phyloP scores from a whole-genome alignment of 192 early-diverging fungal genomes.

The Dimargaris cristalligena region DNA sequence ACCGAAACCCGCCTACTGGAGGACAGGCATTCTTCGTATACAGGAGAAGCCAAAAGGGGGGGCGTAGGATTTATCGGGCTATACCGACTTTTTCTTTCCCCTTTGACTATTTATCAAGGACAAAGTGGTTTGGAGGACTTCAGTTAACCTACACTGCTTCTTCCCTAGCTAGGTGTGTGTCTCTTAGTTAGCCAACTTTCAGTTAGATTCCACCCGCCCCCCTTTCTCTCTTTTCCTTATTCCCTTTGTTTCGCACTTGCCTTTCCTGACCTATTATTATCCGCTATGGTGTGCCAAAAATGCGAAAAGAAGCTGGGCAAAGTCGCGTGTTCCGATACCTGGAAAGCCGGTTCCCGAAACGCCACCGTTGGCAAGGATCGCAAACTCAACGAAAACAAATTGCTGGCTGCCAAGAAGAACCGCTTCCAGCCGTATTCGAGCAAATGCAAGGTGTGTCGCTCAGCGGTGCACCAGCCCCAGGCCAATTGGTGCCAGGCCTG shows the following conservation, averaged over 20 bases:
- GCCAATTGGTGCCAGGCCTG: constrained; percentile 46
- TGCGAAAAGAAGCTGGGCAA: constrained; percentile 43
- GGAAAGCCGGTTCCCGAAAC: constrained; percentile 46
- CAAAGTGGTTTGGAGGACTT: too few species aligned
- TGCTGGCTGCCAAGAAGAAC: constrained; percentile 33
- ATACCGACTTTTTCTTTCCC: too few species aligned
- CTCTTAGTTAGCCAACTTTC: too few species aligned
- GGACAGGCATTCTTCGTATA: too few species aligned
- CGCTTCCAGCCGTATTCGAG: constrained; percentile 37
- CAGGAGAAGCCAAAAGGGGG: too few species aligned
- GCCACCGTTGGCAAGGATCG: constrained; percentile 25
- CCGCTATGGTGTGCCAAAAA: constrained; percentile 4
- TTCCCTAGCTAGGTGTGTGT: too few species aligned
- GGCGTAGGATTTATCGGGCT: too few species aligned
- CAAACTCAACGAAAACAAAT: constrained; percentile 41
- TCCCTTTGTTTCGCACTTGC: background rate
- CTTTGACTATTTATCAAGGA: too few species aligned
- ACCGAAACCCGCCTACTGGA: too few species aligned
- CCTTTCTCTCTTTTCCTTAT: too few species aligned
- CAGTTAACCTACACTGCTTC: too few species aligned
- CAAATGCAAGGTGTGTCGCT: constrained; percentile 44
- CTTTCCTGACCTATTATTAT: background rate
- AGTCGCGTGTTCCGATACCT: constrained; percentile 41
- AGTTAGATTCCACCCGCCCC: too few species aligned
- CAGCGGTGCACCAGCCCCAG: constrained; percentile 37